A percentile compares a stretch with the other conserved stretches of the same genome.
Conservation (phyloP, 2,329 filamentous ascomycete species). For the Laburnicola sp. region DNA sequence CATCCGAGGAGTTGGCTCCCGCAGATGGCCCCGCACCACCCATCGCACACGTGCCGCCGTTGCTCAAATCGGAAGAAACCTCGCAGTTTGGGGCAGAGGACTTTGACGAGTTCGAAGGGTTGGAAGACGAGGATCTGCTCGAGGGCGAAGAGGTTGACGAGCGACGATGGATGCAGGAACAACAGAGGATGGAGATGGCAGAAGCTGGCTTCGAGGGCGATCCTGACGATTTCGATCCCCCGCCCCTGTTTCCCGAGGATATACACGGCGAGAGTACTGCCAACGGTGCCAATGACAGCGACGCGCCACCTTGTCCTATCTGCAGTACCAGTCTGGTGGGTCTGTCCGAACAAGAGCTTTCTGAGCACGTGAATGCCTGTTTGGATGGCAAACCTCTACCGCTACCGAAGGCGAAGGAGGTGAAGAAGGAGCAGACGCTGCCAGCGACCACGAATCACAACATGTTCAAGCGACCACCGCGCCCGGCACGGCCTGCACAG, state of each 20-base stretch:
- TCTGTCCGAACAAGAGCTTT: slow-evolving; percentile 64
- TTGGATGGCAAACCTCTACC: slow-evolving; percentile 79
- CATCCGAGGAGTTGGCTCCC: slow-evolving; percentile 18
- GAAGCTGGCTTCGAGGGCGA: slow-evolving; percentile 47
- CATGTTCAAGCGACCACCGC: slow-evolving; percentile 67
- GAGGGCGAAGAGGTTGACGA: slow-evolving; percentile 57
- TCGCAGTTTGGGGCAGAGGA: slow-evolving; percentile 52
- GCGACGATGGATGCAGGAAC: slow-evolving; percentile 72
- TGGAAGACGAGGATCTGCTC: slow-evolving; percentile 64
- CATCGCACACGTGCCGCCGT: slow-evolving; percentile 16
- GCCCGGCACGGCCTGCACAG: slow-evolving; percentile 75
- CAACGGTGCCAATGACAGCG: slow-evolving; percentile 21
- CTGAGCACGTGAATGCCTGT: slow-evolving; percentile 88
- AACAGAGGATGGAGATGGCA: slow-evolving; percentile 58
- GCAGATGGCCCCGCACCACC: slow-evolving; percentile 14
- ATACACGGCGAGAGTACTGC: slow-evolving; percentile 12
- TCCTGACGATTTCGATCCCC: slow-evolving; percentile 59
- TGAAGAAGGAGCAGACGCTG: slow-evolving; percentile 11
- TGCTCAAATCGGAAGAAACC: slow-evolving; percentile 54
- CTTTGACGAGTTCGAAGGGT: slow-evolving; percentile 57
- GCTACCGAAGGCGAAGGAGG: slow-evolving; percentile 44
- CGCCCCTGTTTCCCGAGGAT: slow-evolving; percentile 34
- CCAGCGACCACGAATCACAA: slow-evolving; percentile 40
- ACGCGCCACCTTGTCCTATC: slow-evolving; percentile 67
- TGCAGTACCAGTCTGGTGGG: slow-evolving; percentile 69